phyloP scores from a whole-genome alignment of 257 asterid species.

The Plantago ovata region DNA sequence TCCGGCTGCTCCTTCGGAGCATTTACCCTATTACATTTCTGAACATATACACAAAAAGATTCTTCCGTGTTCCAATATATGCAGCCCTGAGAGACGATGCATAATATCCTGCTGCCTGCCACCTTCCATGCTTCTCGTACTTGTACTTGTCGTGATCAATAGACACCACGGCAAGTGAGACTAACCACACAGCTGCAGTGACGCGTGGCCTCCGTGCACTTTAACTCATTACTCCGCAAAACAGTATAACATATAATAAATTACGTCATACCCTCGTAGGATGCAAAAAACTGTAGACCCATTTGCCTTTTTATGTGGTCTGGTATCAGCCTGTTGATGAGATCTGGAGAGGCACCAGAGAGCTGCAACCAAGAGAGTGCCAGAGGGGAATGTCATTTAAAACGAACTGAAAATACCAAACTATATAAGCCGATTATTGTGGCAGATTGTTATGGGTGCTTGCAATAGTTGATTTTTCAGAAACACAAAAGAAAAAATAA shows the following conservation, averaged over 20 bases:
- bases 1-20: slow-evolving; percentile 26
- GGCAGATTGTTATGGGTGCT: too few relatives aligned
- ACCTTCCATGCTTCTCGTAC: slow-evolving; percentile 20
- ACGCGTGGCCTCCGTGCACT: slow-evolving; percentile 23
- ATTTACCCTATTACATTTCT: slow-evolving; percentile 30
- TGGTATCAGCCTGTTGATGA: slow-evolving; percentile 77
- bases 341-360: slow-evolving; percentile 73
- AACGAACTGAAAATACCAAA: not conserved
- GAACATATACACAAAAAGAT: slow-evolving; percentile 42
- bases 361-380: slow-evolving; percentile 34
- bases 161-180: slow-evolving; percentile 22
- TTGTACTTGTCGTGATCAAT: slow-evolving; percentile 19
- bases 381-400: too few relatives aligned
- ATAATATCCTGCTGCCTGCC: slow-evolving; percentile 19
- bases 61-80: slow-evolving; percentile 21
- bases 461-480: too few relatives aligned
- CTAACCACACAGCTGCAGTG: slow-evolving; percentile 24
- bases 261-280: slow-evolving; percentile 54
- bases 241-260: not conserved
- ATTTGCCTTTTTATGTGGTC: slow-evolving; percentile 78
- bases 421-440: not conserved
- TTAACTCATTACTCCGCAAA: slow-evolving; percentile 25
- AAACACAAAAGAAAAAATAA: too few relatives aligned
- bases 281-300: slow-evolving; percentile 64
- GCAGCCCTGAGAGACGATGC: slow-evolving; percentile 21